These are phyloP conservation scores for Trichaptum fuscoviolaceum DNA, from an alignment of 768 basidiomycete genomes.

Conservation along the genomic window DNA sequence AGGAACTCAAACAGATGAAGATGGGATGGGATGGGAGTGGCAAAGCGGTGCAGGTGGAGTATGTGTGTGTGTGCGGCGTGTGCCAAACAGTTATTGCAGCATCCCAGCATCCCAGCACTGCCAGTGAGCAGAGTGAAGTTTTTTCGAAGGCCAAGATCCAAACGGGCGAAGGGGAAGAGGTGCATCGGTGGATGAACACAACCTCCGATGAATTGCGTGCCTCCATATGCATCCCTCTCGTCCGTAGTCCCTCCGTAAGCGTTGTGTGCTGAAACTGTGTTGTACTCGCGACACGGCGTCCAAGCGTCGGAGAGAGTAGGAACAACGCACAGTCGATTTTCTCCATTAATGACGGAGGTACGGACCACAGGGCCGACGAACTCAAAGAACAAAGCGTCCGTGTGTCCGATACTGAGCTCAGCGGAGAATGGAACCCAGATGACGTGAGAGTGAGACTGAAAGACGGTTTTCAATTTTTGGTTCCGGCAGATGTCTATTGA, in stretches of 20 bases:
- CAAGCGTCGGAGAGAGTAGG: neutral
- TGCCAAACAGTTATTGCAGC: no score
- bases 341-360: neutral
- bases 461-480: neutral
- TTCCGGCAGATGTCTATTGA: neutral
- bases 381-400: neutral
- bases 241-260: no score
- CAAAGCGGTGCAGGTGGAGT: neutral
- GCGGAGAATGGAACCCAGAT: neutral
- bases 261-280: neutral
- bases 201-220: neutral
- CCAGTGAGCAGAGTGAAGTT: neutral
- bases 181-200: neutral
- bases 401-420: neutral
- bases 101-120: no score
- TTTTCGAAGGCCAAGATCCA: neutral
- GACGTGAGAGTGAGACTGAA: neutral
- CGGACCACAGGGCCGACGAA: neutral
- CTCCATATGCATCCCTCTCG: no score
- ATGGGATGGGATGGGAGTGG: neutral
- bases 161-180: neutral
- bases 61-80: neutral
- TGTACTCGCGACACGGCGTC: neutral
- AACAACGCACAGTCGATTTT: neutral
- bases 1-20: neutral